These are phyloP conservation scores for Parascedosporium putredinis DNA, from an alignment of 2,329 filamentous ascomycete genomes.

Conservation along the genomic window DNA sequence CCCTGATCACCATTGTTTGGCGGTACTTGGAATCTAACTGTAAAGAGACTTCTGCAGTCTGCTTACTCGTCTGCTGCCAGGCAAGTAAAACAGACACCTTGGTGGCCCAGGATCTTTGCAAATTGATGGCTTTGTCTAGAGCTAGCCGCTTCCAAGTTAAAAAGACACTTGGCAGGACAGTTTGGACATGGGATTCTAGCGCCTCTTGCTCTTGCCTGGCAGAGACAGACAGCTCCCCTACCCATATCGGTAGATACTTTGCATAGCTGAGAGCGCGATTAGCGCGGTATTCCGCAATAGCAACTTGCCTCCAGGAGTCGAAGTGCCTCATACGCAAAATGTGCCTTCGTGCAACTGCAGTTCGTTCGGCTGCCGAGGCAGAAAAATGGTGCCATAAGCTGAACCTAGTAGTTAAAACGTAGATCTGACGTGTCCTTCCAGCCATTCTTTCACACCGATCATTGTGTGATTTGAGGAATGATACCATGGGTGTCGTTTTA, in stretches of 20 bases:
- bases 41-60: not conserved
- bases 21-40: not conserved
- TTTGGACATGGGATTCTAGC: not conserved
- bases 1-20: not conserved
- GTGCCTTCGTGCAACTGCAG: not conserved
- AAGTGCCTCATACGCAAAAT: constrained; percentile 1
- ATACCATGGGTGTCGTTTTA: not conserved
- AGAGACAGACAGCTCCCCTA: not conserved
- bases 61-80: not conserved
- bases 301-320: not conserved
- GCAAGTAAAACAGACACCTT: not conserved
- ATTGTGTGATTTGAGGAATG: not conserved
- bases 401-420: not conserved
- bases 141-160: not conserved
- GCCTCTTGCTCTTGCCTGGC: not conserved
- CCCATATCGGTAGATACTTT: not conserved
- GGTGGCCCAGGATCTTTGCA: not conserved
- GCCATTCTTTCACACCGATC: not conserved
- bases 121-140: not conserved
- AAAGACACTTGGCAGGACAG: not conserved
- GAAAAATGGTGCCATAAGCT: not conserved
- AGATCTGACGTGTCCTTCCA: not conserved
- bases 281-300: not conserved
- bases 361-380: not conserved
- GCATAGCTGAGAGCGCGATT: not conserved